Percentiles rank a stretch among this genome's conserved stretches.
phyloP scores from a whole-genome alignment of 1,139 yeast species.

The Pichia sp. region DNA sequence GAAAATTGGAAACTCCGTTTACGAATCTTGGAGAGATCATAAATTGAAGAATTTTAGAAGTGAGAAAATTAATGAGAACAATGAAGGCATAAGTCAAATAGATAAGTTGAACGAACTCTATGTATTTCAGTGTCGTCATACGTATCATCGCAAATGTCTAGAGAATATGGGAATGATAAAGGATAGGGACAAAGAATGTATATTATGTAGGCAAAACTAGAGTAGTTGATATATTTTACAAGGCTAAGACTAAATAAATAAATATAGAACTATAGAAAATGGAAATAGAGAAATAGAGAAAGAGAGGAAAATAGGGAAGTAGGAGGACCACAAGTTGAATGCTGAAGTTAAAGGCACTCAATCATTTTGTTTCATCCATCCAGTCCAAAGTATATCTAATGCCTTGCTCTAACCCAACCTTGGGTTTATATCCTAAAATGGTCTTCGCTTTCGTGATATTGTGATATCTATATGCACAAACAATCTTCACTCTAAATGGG shows the following conservation, averaged over 20 bases:
- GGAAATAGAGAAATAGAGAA: neutral
- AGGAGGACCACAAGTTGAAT: neutral
- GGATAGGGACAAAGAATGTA: slow-evolving; percentile 24
- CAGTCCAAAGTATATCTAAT: slow-evolving; percentile 76
- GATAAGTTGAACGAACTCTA: slow-evolving; percentile 33
- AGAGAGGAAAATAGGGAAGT: neutral
- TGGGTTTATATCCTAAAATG: slow-evolving; percentile 74
- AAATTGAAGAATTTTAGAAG: slow-evolving; percentile 18
- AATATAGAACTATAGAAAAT: neutral
- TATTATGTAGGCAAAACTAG: slow-evolving; percentile 29
- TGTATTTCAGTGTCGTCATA: slow-evolving; percentile 57
- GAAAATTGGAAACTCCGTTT: slow-evolving; percentile 42
- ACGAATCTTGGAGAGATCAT: slow-evolving; percentile 43
- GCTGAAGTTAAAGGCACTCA: neutral
- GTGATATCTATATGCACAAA: slow-evolving; percentile 94
- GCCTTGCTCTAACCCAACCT: slow-evolving; percentile 77
- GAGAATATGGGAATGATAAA: slow-evolving; percentile 39
- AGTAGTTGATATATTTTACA: slow-evolving; percentile 19
- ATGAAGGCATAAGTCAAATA: neutral
- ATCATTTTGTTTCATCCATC: slow-evolving; percentile 67
- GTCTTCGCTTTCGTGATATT: slow-evolving; percentile 83
- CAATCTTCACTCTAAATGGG: slow-evolving; percentile 88
- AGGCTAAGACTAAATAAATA: neutral
- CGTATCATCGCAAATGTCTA: slow-evolving; percentile 64
- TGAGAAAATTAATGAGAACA: slow-evolving; percentile 9